phyloP scores from a whole-genome alignment of 139 green algal genomes.

The Chlamydomonas schloesseri region DNA sequence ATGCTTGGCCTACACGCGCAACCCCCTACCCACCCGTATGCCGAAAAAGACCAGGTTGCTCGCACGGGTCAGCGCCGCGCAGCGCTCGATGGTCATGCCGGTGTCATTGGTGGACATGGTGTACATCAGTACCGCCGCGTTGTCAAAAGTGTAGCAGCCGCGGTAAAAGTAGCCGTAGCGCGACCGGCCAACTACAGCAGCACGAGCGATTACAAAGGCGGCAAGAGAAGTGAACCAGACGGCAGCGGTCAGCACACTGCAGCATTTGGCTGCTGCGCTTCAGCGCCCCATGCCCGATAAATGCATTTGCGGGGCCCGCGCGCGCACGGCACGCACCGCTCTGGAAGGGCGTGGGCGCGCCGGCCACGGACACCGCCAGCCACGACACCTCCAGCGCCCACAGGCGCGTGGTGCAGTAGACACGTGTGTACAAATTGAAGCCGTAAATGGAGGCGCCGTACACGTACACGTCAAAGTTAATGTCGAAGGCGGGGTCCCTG shows the following conservation, averaged over 20 bases:
- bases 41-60: not conserved
- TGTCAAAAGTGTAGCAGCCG: not conserved
- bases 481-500: too few relatives aligned
- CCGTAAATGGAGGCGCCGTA: not conserved
- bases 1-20: too few relatives aligned
- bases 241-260: too few relatives aligned
- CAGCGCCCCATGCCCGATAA: too few relatives aligned
- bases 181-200: not conserved
- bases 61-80: not conserved
- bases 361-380: not conserved
- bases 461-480: too few relatives aligned
- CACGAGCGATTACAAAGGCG: too few relatives aligned
- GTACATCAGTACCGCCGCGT: not conserved
- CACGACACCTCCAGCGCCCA: not conserved
- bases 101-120: not conserved
- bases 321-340: not conserved
- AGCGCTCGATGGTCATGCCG: not conserved
- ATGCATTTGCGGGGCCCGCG: too few relatives aligned
- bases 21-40: too few relatives aligned
- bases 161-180: conserved; percentile 17
- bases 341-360: not conserved
- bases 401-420: not conserved
- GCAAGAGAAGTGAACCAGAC: too few relatives aligned
- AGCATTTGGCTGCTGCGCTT: too few relatives aligned
- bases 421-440: not conserved